Base-by-base conservation (phyloP, 345 rosid genomes). In the Eucalyptus leucophloia region DNA sequence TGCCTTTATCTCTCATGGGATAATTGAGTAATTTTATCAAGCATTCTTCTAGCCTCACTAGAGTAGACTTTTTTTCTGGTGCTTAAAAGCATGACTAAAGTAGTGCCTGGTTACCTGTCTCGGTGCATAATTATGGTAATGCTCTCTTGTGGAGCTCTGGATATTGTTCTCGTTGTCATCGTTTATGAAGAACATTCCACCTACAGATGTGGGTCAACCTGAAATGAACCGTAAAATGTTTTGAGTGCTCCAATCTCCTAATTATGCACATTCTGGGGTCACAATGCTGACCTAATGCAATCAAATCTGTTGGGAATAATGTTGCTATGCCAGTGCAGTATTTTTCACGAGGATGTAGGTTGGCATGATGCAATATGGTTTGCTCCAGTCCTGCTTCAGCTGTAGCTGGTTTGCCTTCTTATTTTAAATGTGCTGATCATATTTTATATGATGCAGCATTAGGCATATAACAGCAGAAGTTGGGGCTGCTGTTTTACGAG, bases 401-500 rank as follows among this genome's bases (percentile, higher is more conserved):
- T 6, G 30, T 72, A 28, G 17, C 83, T 88, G 87, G 30, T 50
- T 89, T 49, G 11, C 85, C 45, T 86, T 87, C 24, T 42, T 18
- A 42, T 60, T 62, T 49, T 50, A 18, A 72, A 34, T 62, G 47
- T 51, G 47, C 56, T 87, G 88, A 89, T 91, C 30, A 60, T 8
- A 26, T 69, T 85, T 50, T 87, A 26, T 58, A 77, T 87, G 81
- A 90, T 93, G 94, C 98, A 98, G 99, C 89, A 98, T 98, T 88
- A 94, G 99, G 88, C 93, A 98, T 90, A 96, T 98, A 86, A 97
- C 98, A 24, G 96, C 98, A 12, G 98, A 97, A 93, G 99, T 98
- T 14, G 98, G 98, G 69, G 98, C 99, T 16, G 97, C 99, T 82
- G 99, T 98, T 92, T 80, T 98, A 88, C 94, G 92, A 91, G 95